Evolutionary conservation across 176 grass and related monocot species (phyloP), one percentile per base, ranked within the genome.

Genomic region (Typha latifolia): DNA sequence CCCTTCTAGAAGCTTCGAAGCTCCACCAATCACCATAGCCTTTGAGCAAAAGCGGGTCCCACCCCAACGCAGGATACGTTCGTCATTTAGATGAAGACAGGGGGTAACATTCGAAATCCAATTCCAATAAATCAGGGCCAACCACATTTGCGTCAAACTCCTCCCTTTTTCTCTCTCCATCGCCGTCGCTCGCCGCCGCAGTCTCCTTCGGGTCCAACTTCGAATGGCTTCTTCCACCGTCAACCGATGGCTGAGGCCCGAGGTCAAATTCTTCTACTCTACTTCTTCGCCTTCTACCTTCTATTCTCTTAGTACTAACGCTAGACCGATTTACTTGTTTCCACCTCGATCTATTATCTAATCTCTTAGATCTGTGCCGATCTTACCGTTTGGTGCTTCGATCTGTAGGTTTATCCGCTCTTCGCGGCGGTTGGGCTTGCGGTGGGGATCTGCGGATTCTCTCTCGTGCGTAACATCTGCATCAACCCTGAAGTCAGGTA

Each of bases 401-500:
- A 5, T 49, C 7, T 21, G 80, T 71, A 95, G 90, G 90, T 95
- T 61, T 95, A 95, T 76, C 90, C 90, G 63, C 83, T 95, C 51
- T 95, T 95, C 69, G 90, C 90, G 68, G 90, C 90, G 71, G 82
- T 67, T 61, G 86, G 90, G 27, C 80, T 81, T 4, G 86, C 90
- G 18, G 64, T 86, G 6, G 86, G 80, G 16, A 90, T 90, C 77
- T 95, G 90, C 71, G 83, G 51, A 1, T 68, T 95, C 23, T 74
- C 78, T 74, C 80, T 95, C 66, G 67, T 62, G 31, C 80, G 86
- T 23, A 95, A 95, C 80, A 76, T 95, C 77, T 73, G 76, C 26
- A 84, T 77, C 64, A 95, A 95, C 80, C 90, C 90, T 2, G 90
- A 95, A 90, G 90, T 95, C 21, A 95, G 90, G 86, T 89, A n/a